Conservation (phyloP, 2,329 filamentous ascomycete genomes). For the Microdochium bolleyi region DNA sequence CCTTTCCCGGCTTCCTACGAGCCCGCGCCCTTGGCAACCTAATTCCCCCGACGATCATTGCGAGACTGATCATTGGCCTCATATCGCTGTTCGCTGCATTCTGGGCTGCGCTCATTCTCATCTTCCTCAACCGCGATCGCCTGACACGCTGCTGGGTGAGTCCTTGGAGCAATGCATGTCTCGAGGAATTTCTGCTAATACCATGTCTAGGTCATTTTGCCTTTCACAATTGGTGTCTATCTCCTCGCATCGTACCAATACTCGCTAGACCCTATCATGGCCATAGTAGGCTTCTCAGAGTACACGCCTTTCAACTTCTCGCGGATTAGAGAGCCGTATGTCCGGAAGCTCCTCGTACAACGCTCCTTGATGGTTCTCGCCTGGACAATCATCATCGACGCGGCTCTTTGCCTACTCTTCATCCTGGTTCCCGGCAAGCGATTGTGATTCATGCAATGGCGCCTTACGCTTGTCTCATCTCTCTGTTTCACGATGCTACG, state of each 20-base stretch:
- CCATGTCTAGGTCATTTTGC: constrained; percentile 56
- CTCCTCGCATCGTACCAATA: constrained; percentile 89
- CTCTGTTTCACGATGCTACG: constrained; percentile 14
- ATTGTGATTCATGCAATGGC: constrained; percentile 36
- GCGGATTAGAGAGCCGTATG: constrained; percentile 81
- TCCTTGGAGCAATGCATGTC: constrained; percentile 7
- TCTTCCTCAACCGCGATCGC: constrained; percentile 76
- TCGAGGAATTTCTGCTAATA: constrained; percentile 6
- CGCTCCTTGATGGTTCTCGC: constrained; percentile 74
- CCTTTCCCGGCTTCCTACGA: constrained; percentile 93
- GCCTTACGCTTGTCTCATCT: neutral
- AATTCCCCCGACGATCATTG: constrained; percentile 81
- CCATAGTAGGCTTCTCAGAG: constrained; percentile 83
- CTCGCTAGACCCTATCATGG: constrained; percentile 85
- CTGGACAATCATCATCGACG: constrained; percentile 68
- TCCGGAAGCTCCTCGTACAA: constrained; percentile 76
- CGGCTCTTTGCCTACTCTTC: constrained; percentile 81
- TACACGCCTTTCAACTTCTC: constrained; percentile 94
- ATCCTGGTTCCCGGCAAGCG: constrained; percentile 89
- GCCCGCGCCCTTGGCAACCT: constrained; percentile 95
- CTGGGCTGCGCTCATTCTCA: constrained; percentile 89
- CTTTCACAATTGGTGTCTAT: constrained; percentile 88
- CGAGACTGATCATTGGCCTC: constrained; percentile 78
- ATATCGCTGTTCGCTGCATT: constrained; percentile 84
- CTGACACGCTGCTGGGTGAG: constrained; percentile 77